A percentile compares a stretch with the other conserved stretches of the same genome.
Conservation (phyloP, 306 rosid genomes). For the Dalbergia cochinchinensis region DNA sequence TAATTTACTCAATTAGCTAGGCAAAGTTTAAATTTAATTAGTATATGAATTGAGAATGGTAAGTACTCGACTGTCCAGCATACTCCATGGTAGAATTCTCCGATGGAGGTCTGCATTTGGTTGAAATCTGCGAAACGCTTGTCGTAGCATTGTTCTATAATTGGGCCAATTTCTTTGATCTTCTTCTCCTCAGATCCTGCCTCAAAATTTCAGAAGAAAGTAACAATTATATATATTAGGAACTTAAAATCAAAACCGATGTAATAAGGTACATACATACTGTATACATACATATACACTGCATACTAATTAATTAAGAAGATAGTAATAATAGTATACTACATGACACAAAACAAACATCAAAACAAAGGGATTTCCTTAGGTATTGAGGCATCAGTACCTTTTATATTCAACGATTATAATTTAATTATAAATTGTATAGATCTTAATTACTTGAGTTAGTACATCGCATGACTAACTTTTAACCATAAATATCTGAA, state of each 20-base stretch:
- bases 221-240: neutral
- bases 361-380: no score
- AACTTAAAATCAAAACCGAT: neutral
- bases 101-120: neutral
- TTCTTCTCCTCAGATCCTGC: conserved; percentile 60
- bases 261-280: no score
- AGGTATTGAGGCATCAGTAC: no score
- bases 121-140: neutral
- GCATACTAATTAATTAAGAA: no score
- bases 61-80: conserved; percentile 66
- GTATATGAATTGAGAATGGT: neutral
- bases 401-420: no score
- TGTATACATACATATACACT: no score
- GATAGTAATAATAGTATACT: no score
- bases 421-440: no score
- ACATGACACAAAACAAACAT: no score
- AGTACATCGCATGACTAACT: no score
- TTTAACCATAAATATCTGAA: no score
- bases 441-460: no score
- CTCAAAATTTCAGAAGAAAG: conserved; percentile 22
- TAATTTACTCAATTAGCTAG: neutral
- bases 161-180: conserved; percentile 37
- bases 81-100: conserved; percentile 57
- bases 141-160: conserved; percentile 36
- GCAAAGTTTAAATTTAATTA: neutral